Base-by-base conservation (phyloP, 2,329 filamentous ascomycete genomes). In the Neospermospora avenae region DNA sequence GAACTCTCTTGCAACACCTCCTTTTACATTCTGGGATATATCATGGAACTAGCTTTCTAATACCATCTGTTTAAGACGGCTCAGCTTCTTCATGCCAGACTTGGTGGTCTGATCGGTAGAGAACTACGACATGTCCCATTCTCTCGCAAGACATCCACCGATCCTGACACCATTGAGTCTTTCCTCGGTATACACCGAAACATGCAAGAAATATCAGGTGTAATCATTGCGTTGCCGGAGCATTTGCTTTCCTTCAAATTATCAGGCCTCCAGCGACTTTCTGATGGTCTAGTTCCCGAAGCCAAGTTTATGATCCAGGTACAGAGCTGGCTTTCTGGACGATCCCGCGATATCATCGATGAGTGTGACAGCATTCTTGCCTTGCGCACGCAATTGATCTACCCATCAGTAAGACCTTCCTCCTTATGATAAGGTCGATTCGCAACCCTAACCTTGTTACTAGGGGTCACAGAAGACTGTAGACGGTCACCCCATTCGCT, bases 221-320 rank as follows among this genome's bases (percentile, higher is more conserved):
- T 84, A 2, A 71, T 84, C 1, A 61, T 85, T 0, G 70, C 76
- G 0, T 72, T 81, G 2, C 82, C 82, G 0, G 82, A 85, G 58
- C 79, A 84, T 65, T 70, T 81, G 1, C 67, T 85, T 3, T 85
- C 82, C 0, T 83, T 83, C 66, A 77, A 76, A 56, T 71, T 84
- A 0, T 79, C 77, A 54, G 80, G 80, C 0, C 60, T 80, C 0
- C 80, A 84, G 55, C 73, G 74, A 13, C 66, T 82, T 1, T 77
- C 74, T 0, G 77, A 80, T 35, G 69, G 65, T 0, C 70, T 72
- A 1, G 45, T 75, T 0, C 45, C 65, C 0, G 71, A 79, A 44
- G 80, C 77, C 0, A 63, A 57, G 0, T 44, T 59, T 0, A 77
- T 84, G 74, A 70, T 84, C 8, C 70, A 73, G 1, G 71, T 74